A percentile compares a stretch with the other conserved stretches of the same genome.
Evolutionary conservation across 1,284 basidiomycete genomes (phyloP).

Genomic region (Malassezia vespertilionis): DNA sequence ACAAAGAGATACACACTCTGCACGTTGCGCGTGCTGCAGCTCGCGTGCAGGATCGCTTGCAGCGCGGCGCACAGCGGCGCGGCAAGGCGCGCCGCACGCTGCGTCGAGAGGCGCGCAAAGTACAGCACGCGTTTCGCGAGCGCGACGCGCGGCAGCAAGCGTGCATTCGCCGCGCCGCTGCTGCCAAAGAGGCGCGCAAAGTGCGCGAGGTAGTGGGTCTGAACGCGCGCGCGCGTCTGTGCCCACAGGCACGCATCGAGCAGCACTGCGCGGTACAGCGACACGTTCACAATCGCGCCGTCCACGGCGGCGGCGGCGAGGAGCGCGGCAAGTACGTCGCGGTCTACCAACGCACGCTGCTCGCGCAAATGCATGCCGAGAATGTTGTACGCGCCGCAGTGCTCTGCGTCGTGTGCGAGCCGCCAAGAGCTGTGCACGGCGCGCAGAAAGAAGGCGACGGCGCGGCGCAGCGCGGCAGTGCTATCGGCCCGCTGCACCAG

Average conservation of each 20-base stretch:
- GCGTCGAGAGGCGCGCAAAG: slow-evolving; percentile 16
- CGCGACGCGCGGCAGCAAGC: slow-evolving; percentile 44
- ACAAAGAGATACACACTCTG: slow-evolving; percentile 8
- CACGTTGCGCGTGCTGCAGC: slow-evolving; percentile 51
- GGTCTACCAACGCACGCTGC: slow-evolving; percentile 66
- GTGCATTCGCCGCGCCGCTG: slow-evolving; percentile 48
- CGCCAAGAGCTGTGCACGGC: slow-evolving; percentile 74
- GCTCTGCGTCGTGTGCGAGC: slow-evolving; percentile 38
- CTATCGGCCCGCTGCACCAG: slow-evolving; percentile 55
- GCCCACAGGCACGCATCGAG: slow-evolving; percentile 88
- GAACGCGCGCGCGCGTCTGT: slow-evolving; percentile 58
- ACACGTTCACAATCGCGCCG: slow-evolving; percentile 64
- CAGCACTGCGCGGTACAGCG: slow-evolving; percentile 70
- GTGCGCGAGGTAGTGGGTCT: slow-evolving; percentile 66
- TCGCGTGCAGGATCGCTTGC: slow-evolving; percentile 48
- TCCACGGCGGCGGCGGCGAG: slow-evolving; percentile 75
- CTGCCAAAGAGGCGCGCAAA: slow-evolving; percentile 66
- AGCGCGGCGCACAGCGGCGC: slow-evolving; percentile 16
- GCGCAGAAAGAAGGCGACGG: slow-evolving; percentile 64
- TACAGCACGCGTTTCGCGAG: slow-evolving; percentile 69
- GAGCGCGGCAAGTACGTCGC: slow-evolving; percentile 63
- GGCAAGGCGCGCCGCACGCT: not conserved
- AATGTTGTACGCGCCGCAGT: slow-evolving; percentile 58
- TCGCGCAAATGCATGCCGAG: slow-evolving; percentile 62
- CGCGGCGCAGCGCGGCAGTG: slow-evolving; percentile 61